These are phyloP conservation scores for Verticillium longisporum DNA, from an alignment of 2,329 filamentous ascomycete species.

Conservation along the genomic window DNA sequence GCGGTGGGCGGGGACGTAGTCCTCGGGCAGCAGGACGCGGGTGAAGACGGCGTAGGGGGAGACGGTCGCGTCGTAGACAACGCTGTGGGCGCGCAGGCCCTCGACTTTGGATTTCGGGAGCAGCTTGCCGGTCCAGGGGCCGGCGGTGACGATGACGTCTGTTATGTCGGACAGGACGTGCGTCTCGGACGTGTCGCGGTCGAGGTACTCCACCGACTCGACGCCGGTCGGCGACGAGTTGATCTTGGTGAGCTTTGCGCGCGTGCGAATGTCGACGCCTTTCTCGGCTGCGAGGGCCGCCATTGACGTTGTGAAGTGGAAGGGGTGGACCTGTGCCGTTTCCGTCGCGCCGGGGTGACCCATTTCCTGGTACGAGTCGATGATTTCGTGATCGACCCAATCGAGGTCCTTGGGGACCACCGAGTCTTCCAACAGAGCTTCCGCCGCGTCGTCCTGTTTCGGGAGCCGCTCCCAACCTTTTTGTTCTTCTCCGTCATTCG, in stretches of 20 bases:
- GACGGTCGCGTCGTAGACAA: slow-evolving; percentile 58
- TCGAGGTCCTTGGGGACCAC: slow-evolving; percentile 72
- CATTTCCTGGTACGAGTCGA: slow-evolving; percentile 76
- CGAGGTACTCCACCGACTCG: slow-evolving; percentile 53
- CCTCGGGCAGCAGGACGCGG: slow-evolving; percentile 65
- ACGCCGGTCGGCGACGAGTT: slow-evolving; percentile 46
- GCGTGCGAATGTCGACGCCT: slow-evolving; percentile 61
- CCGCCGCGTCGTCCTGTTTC: slow-evolving; percentile 47
- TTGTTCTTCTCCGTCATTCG: slow-evolving; percentile 14
- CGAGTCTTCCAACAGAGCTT: slow-evolving; percentile 42
- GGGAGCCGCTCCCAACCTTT: slow-evolving; percentile 56
- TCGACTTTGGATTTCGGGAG: slow-evolving; percentile 52
- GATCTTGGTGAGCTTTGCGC: slow-evolving; percentile 62
- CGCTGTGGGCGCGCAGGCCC: slow-evolving; percentile 56
- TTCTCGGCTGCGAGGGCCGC: slow-evolving; percentile 65
- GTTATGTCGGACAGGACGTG: slow-evolving; percentile 37
- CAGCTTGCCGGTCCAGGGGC: slow-evolving; percentile 56
- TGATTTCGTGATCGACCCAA: slow-evolving; percentile 67
- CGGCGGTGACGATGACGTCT: slow-evolving; percentile 49
- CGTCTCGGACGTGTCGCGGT: slow-evolving; percentile 31
- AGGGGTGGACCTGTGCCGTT: slow-evolving; percentile 91
- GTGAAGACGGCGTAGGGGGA: slow-evolving; percentile 80
- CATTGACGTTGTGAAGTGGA: slow-evolving; percentile 82
- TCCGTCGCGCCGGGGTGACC: slow-evolving; percentile 59
- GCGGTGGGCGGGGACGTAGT: slow-evolving; percentile 50